Percentiles rank a stretch among this genome's conserved stretches.
These are phyloP conservation scores for Coemansia sp. DNA, from an alignment of 192 early-diverging fungal species.

Conservation along the genomic window DNA sequence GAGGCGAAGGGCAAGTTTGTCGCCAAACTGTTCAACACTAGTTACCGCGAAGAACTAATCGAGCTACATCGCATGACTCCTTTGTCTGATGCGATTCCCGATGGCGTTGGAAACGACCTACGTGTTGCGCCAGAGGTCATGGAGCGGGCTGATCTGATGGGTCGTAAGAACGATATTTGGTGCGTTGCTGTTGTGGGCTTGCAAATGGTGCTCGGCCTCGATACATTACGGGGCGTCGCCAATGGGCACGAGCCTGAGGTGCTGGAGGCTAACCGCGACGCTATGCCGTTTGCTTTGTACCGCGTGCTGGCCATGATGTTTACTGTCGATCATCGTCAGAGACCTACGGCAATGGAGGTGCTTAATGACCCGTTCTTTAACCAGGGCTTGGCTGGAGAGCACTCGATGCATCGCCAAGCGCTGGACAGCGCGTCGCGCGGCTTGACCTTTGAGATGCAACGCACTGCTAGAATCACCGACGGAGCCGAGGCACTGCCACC, in stretches of 20 bases:
- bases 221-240: conserved; percentile 51
- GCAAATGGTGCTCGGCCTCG: conserved; percentile 70
- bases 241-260: conserved; percentile 56
- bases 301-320: conserved; percentile 62
- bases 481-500: not conserved
- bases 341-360: conserved; percentile 73
- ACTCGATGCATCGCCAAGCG: conserved; percentile 49
- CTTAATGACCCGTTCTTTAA: conserved; percentile 70
- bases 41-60: conserved; percentile 63
- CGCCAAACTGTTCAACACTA: conserved; percentile 65
- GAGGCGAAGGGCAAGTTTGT: conserved; percentile 23
- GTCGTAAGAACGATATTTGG: conserved; percentile 76
- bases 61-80: conserved; percentile 50
- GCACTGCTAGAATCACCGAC: conserved; percentile 8
- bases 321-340: conserved; percentile 64
- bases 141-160: conserved; percentile 61
- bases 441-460: conserved; percentile 36
- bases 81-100: conserved; percentile 31
- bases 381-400: conserved; percentile 47
- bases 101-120: conserved; percentile 32
- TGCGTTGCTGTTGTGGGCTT: conserved; percentile 64
- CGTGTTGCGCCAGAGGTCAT: conserved; percentile 64
- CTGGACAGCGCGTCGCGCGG: conserved; percentile 33
- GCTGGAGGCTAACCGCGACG: conserved; percentile 45
- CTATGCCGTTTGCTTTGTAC: conserved; percentile 55